Base-by-base conservation (phyloP, 2,329 filamentous ascomycete species). In the Microcyclospora tardicrescens region DNA sequence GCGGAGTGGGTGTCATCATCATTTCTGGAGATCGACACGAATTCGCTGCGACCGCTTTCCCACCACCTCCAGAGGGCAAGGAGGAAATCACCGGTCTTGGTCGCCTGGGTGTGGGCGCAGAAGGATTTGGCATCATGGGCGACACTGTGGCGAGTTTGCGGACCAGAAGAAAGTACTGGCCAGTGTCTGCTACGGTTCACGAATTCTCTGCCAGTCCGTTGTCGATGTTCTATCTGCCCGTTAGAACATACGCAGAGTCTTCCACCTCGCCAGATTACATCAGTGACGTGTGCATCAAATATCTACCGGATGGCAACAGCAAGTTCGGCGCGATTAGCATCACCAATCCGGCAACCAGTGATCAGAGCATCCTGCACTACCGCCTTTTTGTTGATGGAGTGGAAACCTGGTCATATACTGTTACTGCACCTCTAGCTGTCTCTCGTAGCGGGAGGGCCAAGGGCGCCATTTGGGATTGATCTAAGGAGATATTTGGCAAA, bases 21-120 rank as follows among this genome's bases (percentile, higher is more conserved):
- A 68, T 98, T 10, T 91, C 82, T 12, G 91, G 91, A 1, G 91
- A 98, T 55, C 72, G 91, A n/a, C 91, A 98, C 56, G 91, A 98
- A 60, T 96, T 96, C 59, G 91, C 84, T 2, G 87, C 89, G 0
- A 96, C 89, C 0, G 77, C 79, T 0, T 79, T 79, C 51, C 74
- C 74, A 8, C 71, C 73, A 11, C 63, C 69, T 44, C 67, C 49
- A 37, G 69, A 65, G 45, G 74, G 75, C 35, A 73, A 61, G 40
- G 57, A 54, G 36, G 53, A 56, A 36, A 47, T 55, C 32, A 42
- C 54, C 33, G 51, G 52, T 6, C 48, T 56, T 2, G 53, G 48
- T 12, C 42, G 37, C 15, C 35, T 48, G 14, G 52, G 50, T 29
- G 34, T 47, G 9, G 51, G 50, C 15, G 51, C 48, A 5, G 42